A percentile compares a stretch with the other conserved stretches of the same genome.
Conservation (phyloP, 1,284 basidiomycete genomes). For the Ustilago shanxiensis region DNA sequence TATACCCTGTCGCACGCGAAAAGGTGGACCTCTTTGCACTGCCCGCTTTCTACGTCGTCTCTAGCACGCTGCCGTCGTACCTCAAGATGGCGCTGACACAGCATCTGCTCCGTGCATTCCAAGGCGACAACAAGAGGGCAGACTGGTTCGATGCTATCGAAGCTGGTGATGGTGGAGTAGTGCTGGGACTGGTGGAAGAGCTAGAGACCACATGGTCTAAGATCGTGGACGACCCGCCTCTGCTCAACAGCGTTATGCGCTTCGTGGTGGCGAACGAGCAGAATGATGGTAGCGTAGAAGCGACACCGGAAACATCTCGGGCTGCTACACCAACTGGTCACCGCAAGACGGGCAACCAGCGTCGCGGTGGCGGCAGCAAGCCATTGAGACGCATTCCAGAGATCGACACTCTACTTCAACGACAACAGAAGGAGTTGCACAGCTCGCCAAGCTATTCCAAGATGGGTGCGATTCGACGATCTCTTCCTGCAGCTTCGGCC, state of each 20-base stretch:
- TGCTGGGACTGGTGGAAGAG: slow-evolving; percentile 81
- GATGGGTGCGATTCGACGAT: slow-evolving; percentile 77
- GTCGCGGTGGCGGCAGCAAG: slow-evolving; percentile 10
- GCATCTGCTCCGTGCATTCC: slow-evolving; percentile 67
- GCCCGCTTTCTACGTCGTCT: slow-evolving; percentile 83
- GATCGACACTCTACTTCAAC: slow-evolving; percentile 77
- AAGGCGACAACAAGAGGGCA: slow-evolving; percentile 67
- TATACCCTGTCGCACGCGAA: slow-evolving; percentile 65
- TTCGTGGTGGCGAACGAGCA: slow-evolving; percentile 44
- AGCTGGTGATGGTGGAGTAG: slow-evolving; percentile 78
- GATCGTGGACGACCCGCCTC: slow-evolving; percentile 66
- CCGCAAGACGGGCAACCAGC: slow-evolving; percentile 14
- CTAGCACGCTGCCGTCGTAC: slow-evolving; percentile 81
- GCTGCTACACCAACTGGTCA: slow-evolving; percentile 20
- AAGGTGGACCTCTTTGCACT: slow-evolving; percentile 69
- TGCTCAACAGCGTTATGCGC: slow-evolving; percentile 65
- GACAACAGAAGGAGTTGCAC: slow-evolving; percentile 78
- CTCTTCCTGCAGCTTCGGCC: slow-evolving; percentile 81
- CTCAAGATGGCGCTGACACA: slow-evolving; percentile 86
- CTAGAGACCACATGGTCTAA: slow-evolving; percentile 73
- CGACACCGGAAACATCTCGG: slow-evolving; percentile 17
- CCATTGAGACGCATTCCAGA: slow-evolving; percentile 70
- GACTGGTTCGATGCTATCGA: slow-evolving; percentile 76
- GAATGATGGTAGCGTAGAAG: slow-evolving; percentile 20
- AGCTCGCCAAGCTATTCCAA: slow-evolving; percentile 78